Evolutionary conservation across 441 rosid species (phyloP).

Genomic region (Pelargonium australe): DNA sequence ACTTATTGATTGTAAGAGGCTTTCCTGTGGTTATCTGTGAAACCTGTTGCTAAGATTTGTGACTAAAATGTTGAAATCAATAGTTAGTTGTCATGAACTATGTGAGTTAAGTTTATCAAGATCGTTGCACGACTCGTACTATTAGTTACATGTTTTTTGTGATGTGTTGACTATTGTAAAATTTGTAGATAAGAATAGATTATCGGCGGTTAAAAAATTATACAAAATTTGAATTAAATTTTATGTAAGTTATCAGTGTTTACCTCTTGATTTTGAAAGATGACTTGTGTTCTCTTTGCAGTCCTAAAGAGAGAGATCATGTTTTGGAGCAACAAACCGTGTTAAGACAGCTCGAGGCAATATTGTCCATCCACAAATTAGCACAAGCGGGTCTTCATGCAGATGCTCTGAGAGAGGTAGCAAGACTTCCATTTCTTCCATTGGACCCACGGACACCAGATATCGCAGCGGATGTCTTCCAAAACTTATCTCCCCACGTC

Average conservation of each 20-base stretch:
- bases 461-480: conserved; percentile 40
- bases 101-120: background rate
- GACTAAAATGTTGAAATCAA: background rate
- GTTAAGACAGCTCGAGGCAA: conserved; percentile 90
- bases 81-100: background rate
- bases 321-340: conserved; percentile 85
- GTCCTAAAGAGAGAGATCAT: conserved; percentile 70
- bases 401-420: conserved; percentile 84
- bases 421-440: conserved; percentile 80
- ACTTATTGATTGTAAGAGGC: too few species aligned
- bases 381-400: conserved; percentile 56
- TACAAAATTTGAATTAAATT: background rate
- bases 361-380: conserved; percentile 65
- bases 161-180: background rate
- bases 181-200: background rate
- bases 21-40: too few species aligned
- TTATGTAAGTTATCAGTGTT: background rate
- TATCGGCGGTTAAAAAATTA: background rate
- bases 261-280: background rate
- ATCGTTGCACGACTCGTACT: background rate
- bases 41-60: background rate
- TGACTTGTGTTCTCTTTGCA: conserved; percentile 27
- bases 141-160: background rate
- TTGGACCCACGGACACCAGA: conserved; percentile 77
- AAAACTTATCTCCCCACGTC: conserved; percentile 70